Conservation (phyloP, 2,329 filamentous ascomycete species). For the Fusarium sp. region DNA sequence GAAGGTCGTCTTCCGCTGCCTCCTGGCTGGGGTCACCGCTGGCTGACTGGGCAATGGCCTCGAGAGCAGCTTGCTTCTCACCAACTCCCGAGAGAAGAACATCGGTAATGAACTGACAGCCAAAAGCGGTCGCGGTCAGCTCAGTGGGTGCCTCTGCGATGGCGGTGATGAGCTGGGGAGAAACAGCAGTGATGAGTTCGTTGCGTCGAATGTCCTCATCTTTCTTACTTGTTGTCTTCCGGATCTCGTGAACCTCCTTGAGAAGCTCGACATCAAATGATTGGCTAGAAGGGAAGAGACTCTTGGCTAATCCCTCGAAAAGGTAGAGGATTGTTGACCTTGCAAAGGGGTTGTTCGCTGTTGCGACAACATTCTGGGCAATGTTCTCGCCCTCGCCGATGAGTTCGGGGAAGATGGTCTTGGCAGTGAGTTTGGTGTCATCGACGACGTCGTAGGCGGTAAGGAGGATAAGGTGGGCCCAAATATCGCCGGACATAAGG, state of each 20-base stretch:
- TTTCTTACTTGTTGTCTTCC: constrained; percentile 91
- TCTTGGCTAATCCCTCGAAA: constrained; percentile 73
- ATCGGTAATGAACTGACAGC: constrained; percentile 86
- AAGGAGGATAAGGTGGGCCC: constrained; percentile 84
- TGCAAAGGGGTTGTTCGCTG: constrained; percentile 72
- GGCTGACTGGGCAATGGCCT: constrained; percentile 73
- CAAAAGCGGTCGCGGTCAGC: constrained; percentile 79
- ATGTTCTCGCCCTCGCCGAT: constrained; percentile 75
- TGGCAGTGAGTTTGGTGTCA: constrained; percentile 88
- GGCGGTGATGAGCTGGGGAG: constrained; percentile 77
- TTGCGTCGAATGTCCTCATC: constrained; percentile 77
- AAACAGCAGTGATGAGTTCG: constrained; percentile 79
- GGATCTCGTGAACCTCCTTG: constrained; percentile 79
- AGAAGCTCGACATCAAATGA: constrained; percentile 75
- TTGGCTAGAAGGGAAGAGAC: constrained; percentile 69
- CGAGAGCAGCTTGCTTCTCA: constrained; percentile 78
- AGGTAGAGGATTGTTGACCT: constrained; percentile 80
- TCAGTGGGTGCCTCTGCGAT: constrained; percentile 74
- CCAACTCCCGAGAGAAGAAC: constrained; percentile 79
- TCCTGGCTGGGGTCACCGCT: constrained; percentile 61
- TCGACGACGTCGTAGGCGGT: constrained; percentile 91
- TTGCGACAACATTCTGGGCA: constrained; percentile 69
- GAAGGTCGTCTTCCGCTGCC: constrained; percentile 53
- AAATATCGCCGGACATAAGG: constrained; percentile 80
- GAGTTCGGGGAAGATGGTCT: constrained; percentile 87